Evolutionary conservation across 2,329 filamentous ascomycete species (phyloP), one percentile per base, ranked within the genome.

Genomic region (Chaetoscypha palmicola): DNA sequence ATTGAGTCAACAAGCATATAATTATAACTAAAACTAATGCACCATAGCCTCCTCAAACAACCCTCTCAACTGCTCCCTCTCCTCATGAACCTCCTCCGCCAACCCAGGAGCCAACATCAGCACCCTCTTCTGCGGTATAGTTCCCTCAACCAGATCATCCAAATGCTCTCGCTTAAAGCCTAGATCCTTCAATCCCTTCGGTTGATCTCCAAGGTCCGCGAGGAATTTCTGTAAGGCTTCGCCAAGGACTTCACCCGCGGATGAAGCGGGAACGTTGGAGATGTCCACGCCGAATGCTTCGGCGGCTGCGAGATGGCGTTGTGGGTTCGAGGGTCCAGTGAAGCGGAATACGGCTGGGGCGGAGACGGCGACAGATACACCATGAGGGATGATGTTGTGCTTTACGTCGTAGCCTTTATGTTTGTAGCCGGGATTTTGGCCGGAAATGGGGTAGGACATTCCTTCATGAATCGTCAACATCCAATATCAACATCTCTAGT

Each of bases 381-480:
- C 92, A 64, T 98, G 92, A 0, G 92, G 92, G 59, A 98, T 97
- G 57, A 98, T 84, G 8, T 86, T 79, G 22, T 74, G 63, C 20
- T 77, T 66, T 5, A 94, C 80, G 2, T 82, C 70, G 64, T 98
- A 98, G n/a, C 92, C 92, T 0, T 74, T 65, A 62, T 98, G 92
- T 58, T 80, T 81, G 68, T 97, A 97, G 4, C 84, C 83, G 0
- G 86, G 87, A 63, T 98, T 98, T 63, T 96, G 90, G 22, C 89
- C 87, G 0, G 88, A 94, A 60, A 98, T 95, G 14, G 92, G 92
- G 61, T 98, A 98, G 19, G 86, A 94, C 91, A 98, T 97, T 62
- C 91, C 77, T 80, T 46, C 36, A 19, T 19, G 0, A 3, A 21
- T 17, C 43, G 21, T 48, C 23, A 50, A 49, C 40, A 28, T 7